phyloP scores from a whole-genome alignment of 2,329 filamentous ascomycete species.

The Truncatella angustata region DNA sequence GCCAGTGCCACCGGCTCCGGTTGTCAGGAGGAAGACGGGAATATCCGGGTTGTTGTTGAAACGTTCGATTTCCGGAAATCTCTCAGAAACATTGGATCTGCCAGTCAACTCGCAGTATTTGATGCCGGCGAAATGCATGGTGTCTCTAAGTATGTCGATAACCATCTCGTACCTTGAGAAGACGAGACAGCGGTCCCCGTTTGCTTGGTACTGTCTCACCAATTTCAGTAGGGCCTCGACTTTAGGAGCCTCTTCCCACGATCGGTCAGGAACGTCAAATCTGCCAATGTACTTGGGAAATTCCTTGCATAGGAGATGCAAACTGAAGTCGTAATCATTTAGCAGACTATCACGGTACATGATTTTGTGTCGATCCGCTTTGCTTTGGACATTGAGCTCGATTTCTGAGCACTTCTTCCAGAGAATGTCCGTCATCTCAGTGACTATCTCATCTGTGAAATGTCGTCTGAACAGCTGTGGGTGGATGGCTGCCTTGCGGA shows the following conservation, averaged over 20 bases:
- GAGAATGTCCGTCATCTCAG: conserved; percentile 74
- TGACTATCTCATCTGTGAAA: conserved; percentile 72
- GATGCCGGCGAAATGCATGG: conserved; percentile 71
- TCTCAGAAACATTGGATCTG: conserved; percentile 74
- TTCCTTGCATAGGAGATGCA: conserved; percentile 64
- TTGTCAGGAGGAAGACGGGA: conserved; percentile 88
- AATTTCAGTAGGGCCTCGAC: conserved; percentile 77
- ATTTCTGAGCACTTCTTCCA: conserved; percentile 64
- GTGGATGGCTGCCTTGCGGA: conserved; percentile 90
- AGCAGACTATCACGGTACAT: conserved; percentile 57
- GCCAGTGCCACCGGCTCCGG: conserved; percentile 91
- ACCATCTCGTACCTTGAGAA: conserved; percentile 94
- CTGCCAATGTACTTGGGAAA: conserved; percentile 50
- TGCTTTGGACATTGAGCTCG: conserved; percentile 39
- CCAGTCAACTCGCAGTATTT: conserved; percentile 86
- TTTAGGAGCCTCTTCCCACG: conserved; percentile 72
- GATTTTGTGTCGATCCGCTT: conserved; percentile 46
- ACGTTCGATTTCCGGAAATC: conserved; percentile 83
- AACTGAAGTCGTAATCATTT: conserved; percentile 60
- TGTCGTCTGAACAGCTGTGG: conserved; percentile 81
- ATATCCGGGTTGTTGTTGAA: conserved; percentile 77
- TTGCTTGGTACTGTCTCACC: conserved; percentile 68
- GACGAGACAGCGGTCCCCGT: conserved; percentile 83
- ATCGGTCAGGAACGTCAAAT: conserved; percentile 52
- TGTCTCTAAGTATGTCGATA: conserved; percentile 84